Evolutionary conservation across 2,329 filamentous ascomycete genomes (phyloP).

Genomic region (Colletotrichum agaves): DNA sequence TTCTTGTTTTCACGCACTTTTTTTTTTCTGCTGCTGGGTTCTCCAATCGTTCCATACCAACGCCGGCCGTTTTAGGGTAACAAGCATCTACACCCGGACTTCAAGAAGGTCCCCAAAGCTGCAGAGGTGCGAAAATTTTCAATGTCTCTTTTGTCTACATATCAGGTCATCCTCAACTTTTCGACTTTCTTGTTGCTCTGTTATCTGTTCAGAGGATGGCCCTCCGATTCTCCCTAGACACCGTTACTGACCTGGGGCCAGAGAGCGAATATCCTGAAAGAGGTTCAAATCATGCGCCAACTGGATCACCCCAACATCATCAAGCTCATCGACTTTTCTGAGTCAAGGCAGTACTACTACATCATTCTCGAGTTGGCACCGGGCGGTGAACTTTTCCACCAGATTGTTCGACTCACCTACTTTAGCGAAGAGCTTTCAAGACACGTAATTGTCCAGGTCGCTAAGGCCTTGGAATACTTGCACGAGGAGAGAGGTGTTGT

Average conservation of each 20-base stretch:
- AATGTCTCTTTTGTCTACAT: conserved; percentile 47
- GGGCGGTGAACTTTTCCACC: conserved; percentile 96
- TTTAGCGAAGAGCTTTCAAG: conserved; percentile 96
- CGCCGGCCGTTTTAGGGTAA: conserved; percentile 76
- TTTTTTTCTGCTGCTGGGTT: conserved; percentile 41
- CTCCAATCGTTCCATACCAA: conserved; percentile 59
- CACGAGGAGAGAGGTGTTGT: conserved; percentile 96
- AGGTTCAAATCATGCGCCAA: conserved; percentile 98
- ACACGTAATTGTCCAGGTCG: conserved; percentile 94
- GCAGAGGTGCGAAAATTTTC: conserved; percentile 86
- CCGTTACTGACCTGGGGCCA: conserved; percentile 55
- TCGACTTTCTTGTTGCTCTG: conserved; percentile 43
- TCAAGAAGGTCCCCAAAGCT: conserved; percentile 93
- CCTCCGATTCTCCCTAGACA: not conserved
- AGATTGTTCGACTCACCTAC: conserved; percentile 97
- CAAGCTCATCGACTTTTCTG: conserved; percentile 91
- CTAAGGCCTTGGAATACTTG: conserved; percentile 91
- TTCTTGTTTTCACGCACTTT: conserved; percentile 41
- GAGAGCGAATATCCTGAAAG: conserved; percentile 97
- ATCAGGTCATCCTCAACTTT: conserved; percentile 43
- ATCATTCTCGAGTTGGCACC: conserved; percentile 95
- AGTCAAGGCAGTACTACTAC: conserved; percentile 96
- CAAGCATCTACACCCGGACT: conserved; percentile 93
- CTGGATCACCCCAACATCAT: conserved; percentile 97
- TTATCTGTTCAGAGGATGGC: conserved; percentile 38